These are phyloP conservation scores for Cladosporium halotolerans DNA, from an alignment of 2,329 filamentous ascomycete species.

Conservation along the genomic window DNA sequence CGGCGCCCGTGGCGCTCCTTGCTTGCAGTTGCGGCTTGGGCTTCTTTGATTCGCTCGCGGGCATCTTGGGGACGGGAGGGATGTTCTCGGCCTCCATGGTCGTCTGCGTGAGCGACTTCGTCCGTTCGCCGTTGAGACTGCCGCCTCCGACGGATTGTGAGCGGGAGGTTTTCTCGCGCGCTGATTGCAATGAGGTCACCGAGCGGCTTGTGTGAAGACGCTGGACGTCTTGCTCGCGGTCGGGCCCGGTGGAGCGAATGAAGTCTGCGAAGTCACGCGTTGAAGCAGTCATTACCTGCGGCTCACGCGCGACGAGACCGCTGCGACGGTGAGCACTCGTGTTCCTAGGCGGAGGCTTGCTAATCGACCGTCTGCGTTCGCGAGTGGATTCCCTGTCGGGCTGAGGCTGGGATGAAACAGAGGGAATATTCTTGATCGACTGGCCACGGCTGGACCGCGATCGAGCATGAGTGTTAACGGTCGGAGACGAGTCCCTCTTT, in stretches of 20 bases:
- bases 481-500: not conserved
- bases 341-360: slow-evolving; percentile 27
- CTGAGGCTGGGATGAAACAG: not conserved
- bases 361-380: slow-evolving; percentile 25
- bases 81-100: slow-evolving; percentile 16
- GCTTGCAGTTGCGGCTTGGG: slow-evolving; percentile 25
- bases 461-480: slow-evolving; percentile 6
- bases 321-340: slow-evolving; percentile 25
- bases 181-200: slow-evolving; percentile 21
- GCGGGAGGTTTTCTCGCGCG: slow-evolving; percentile 16
- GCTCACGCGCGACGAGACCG: slow-evolving; percentile 57
- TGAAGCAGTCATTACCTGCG: slow-evolving; percentile 63
- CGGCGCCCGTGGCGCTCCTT: slow-evolving; percentile 54
- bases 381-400: not conserved
- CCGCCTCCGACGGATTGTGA: slow-evolving; percentile 20
- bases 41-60: slow-evolving; percentile 16
- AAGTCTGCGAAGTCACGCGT: slow-evolving; percentile 82
- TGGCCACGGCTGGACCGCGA: slow-evolving; percentile 18
- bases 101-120: slow-evolving; percentile 14
- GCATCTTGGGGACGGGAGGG: slow-evolving; percentile 24
- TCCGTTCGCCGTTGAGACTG: not conserved
- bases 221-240: slow-evolving; percentile 21
- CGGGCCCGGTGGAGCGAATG: slow-evolving; percentile 75
- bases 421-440: slow-evolving; percentile 17
- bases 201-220: slow-evolving; percentile 20